phyloP scores from a whole-genome alignment of 2,329 filamentous ascomycete species.

The Fusarium sp. region DNA sequence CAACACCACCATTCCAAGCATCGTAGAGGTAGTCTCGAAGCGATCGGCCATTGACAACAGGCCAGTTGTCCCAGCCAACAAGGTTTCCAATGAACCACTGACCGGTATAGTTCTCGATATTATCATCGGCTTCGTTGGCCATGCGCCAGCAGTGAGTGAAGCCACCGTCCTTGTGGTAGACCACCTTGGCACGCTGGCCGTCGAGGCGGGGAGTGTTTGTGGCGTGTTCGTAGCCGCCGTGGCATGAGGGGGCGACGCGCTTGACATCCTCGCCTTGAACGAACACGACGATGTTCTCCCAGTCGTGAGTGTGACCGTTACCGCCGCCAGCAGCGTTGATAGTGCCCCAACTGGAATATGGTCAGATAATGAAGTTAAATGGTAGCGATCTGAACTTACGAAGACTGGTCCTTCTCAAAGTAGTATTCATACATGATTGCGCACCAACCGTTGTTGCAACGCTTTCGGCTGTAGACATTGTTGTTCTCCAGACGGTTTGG shows the following conservation, averaged over 20 bases:
- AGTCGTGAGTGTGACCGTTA: constrained; percentile 24
- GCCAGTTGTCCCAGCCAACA: constrained; percentile 28
- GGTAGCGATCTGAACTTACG: not conserved
- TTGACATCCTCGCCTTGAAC: constrained; percentile 23
- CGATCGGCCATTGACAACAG: constrained; percentile 32
- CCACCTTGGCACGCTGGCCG: constrained; percentile 47
- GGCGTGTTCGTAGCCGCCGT: constrained; percentile 10
- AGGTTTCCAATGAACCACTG: constrained; percentile 47
- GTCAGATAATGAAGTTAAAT: not conserved
- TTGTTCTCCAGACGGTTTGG: constrained; percentile 40
- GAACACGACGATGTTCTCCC: constrained; percentile 27
- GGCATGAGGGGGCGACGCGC: constrained; percentile 17
- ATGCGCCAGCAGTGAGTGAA: constrained; percentile 51
- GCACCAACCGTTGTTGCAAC: constrained; percentile 48
- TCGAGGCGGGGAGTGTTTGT: constrained; percentile 12
- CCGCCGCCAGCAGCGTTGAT: not conserved
- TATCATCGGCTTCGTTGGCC: constrained; percentile 35
- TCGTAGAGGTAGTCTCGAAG: constrained; percentile 11
- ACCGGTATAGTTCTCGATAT: constrained; percentile 47
- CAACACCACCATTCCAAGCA: constrained; percentile 15
- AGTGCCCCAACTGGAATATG: not conserved
- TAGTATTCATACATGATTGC: constrained; percentile 43
- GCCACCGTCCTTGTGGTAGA: constrained; percentile 51
- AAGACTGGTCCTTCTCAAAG: constrained; percentile 19
- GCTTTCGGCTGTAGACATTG: constrained; percentile 44